A percentile compares a stretch with the other conserved stretches of the same genome.
Evolutionary conservation across 228 moss, liverwort and hornwort genomes (phyloP).

Genomic region (Sphagnum magellanicum): DNA sequence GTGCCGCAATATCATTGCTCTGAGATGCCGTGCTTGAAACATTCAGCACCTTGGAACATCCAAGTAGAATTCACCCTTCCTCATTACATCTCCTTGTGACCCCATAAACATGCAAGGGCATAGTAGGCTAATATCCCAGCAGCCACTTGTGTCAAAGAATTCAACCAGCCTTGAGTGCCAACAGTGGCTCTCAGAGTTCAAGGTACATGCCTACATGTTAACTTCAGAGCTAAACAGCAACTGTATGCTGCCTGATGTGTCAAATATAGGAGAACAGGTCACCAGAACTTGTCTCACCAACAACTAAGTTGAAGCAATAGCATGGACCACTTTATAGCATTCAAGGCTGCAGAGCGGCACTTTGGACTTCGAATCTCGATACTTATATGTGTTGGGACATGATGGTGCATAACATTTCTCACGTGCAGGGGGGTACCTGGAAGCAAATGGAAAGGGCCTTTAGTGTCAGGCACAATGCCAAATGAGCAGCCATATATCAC

Average conservation of each 20-base stretch:
- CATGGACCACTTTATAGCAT: constrained; percentile 63
- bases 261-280: background rate
- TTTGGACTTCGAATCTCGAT: constrained; percentile 70
- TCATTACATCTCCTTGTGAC: too few relatives aligned
- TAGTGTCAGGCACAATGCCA: background rate
- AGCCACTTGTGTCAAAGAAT: too few relatives aligned
- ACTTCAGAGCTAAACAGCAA: background rate
- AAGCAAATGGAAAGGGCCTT: background rate
- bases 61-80: too few relatives aligned
- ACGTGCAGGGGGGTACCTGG: constrained; percentile 66
- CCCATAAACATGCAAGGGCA: too few relatives aligned
- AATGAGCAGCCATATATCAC: too few relatives aligned
- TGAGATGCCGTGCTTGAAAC: too few relatives aligned
- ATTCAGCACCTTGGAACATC: too few relatives aligned
- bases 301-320: constrained; percentile 30
- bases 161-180: background rate
- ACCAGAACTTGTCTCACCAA: background rate
- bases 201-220: background rate
- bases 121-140: too few relatives aligned
- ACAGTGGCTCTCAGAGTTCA: background rate
- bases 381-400: constrained; percentile 66
- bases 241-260: background rate
- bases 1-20: too few relatives aligned
- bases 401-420: constrained; percentile 82
- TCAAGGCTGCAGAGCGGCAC: constrained; percentile 88